Percentiles rank a stretch among this genome's conserved stretches.
Evolutionary conservation across 106 monocot genomes (phyloP).

Genomic region (Triglochin maritima): DNA sequence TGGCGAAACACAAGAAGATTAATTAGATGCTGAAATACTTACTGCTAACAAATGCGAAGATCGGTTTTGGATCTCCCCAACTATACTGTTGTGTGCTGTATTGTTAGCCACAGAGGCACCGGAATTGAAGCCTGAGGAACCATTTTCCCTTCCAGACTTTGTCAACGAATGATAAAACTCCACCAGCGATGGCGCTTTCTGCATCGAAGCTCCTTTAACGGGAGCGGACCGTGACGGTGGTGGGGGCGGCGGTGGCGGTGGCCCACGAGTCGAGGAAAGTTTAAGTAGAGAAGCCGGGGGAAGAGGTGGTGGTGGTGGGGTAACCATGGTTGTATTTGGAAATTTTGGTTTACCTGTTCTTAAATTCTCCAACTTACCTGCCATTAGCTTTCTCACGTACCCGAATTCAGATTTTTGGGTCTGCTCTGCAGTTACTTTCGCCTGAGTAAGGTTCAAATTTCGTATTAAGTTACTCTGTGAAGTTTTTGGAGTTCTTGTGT

Average conservation of each 20-base stretch:
- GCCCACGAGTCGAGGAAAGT: background rate
- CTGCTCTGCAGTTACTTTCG: background rate
- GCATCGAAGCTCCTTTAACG: conserved; percentile 18
- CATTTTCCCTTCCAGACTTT: conserved; percentile 31
- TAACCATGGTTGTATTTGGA: background rate
- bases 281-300: background rate
- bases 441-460: no score
- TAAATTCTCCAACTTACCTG: conserved; percentile 16
- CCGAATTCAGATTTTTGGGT: conserved; percentile 9
- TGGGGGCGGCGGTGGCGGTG: conserved; percentile 23
- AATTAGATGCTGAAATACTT: conserved; percentile 3
- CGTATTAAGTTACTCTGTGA: no score
- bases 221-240: conserved; percentile 9
- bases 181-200: conserved; percentile 49
- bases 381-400: conserved; percentile 14
- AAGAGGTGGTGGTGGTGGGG: conserved; percentile 4
- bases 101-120: conserved; percentile 17
- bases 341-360: conserved; percentile 1
- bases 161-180: conserved; percentile 59
- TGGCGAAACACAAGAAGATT: background rate
- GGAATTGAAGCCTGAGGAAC: conserved; percentile 9
- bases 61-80: conserved; percentile 82
- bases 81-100: conserved; percentile 48
- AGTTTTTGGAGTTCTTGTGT: no score
- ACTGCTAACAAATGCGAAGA: conserved; percentile 76